These are phyloP conservation scores for Geotrichum ghanense DNA, from an alignment of 805 yeast genomes.

Conservation along the genomic window DNA sequence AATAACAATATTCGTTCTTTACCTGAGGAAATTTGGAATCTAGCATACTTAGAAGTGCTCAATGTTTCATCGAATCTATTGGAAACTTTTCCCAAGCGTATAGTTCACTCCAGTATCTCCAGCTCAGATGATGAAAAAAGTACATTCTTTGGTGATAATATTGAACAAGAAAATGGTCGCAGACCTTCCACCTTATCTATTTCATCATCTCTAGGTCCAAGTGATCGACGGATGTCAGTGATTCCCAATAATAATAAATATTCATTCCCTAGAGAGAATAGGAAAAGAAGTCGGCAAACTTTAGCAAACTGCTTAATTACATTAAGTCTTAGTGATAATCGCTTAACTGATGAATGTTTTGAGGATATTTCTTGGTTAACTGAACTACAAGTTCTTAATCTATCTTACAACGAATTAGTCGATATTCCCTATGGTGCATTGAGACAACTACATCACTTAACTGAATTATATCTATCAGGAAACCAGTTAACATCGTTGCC, in stretches of 20 bases:
- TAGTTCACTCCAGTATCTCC: conserved; percentile 18
- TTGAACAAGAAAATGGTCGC: conserved; percentile 3
- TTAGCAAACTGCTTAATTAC: conserved; percentile 41
- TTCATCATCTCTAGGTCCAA: conserved; percentile 12
- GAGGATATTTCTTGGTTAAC: conserved; percentile 49
- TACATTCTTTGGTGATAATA: not conserved
- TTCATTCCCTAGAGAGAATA: not conserved
- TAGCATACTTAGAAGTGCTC: conserved; percentile 43
- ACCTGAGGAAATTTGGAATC: conserved; percentile 56
- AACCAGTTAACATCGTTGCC: conserved; percentile 70
- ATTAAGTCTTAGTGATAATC: conserved; percentile 71
- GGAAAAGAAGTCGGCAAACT: conserved; percentile 7
- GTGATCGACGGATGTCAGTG: conserved; percentile 11
- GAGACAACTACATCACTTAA: conserved; percentile 41
- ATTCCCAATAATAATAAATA: not conserved
- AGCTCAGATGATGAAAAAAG: conserved; percentile 11
- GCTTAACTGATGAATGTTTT: conserved; percentile 66
- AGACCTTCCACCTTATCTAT: conserved; percentile 3
- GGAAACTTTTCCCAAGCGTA: conserved; percentile 39
- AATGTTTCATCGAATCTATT: conserved; percentile 68
- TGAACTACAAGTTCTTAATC: conserved; percentile 51
- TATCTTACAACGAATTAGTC: conserved; percentile 73
- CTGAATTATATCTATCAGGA: conserved; percentile 70
- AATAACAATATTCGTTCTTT: conserved; percentile 67
- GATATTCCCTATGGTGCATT: conserved; percentile 72